Base-by-base conservation (phyloP, 345 rosid genomes). In the Ceriops decandra region DNA sequence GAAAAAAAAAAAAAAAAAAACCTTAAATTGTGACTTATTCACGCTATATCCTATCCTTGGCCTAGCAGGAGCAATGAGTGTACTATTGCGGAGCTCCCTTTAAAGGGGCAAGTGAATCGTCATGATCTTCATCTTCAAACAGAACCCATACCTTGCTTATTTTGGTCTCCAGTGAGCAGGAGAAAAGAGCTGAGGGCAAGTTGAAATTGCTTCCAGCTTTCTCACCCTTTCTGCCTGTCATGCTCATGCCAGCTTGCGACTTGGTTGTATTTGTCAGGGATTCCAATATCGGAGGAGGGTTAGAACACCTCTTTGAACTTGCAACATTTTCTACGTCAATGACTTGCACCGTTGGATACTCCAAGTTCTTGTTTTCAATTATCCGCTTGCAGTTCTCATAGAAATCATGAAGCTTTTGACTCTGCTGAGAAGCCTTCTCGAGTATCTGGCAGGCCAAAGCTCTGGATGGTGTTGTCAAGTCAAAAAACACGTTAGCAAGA, bases 81-180 rank as follows among this genome's bases (percentile, higher is more conserved):
- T 56, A 11, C 28, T 56, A 16, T 56, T 24, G 59, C 5, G 24
- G 11, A 24, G 8, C 22, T 21, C 53, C 53, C 10, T 17, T 11
- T 6, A 13, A 42, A 26, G 54, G 66, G 31, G 9, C 15, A 24
- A n/a, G 5, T 4, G 60, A 54, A n/a, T 13, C 36, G 5, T 35
- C 31, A 6, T 27, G 54, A 36, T 76, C 79, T 68, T 83, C 85
- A 32, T 83, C 85, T 68, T 91, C 92, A 53, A 88, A 91, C 70
- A 81, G 81, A 66, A 91, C 95, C 95, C 97, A 88, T 1, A 85
- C 84, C 85, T 77, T 85, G 79, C 88, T 91, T 76, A 91, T 85
- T 79, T 81, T 91, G 35, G 97, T 91, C 82, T 89, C 93, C 57
- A 85, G 57, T 26, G 75, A 79, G 53, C 86, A 82, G 1, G 89